Base-by-base conservation (phyloP, 2,329 filamentous ascomycete species). In the Cytospora schulzeri region DNA sequence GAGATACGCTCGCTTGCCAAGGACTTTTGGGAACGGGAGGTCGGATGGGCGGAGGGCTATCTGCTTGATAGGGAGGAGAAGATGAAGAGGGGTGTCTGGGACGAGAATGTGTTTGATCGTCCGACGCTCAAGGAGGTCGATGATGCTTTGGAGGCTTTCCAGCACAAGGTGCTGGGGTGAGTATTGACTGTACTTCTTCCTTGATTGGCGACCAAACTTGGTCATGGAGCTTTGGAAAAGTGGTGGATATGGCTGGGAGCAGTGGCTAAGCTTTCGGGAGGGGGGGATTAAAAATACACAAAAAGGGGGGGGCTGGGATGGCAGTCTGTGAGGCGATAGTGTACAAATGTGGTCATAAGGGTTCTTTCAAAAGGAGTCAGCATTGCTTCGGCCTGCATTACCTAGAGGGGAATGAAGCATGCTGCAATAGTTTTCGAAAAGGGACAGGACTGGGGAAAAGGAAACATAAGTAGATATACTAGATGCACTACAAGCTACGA, bases 91-190 rank as follows among this genome's bases (percentile, higher is more conserved):
- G 82, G 82, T 2, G 70, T 73, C 53, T 85, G 83, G 83, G 76
- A 79, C 24, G 79, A 79, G 55, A 86, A 86, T 66, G 79, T 79
- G 67, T 85, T 80, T 67, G 71, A 76, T 31, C 76, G 84, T 8
- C 83, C 83, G 1, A 80, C 69, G 11, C 69, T 85, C 54, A 73
- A 71, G 48, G 77, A 85, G 66, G 80, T 85, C 41, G 62, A 79
- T 2, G 65, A 67, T 4, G 65, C 64, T 38, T 67, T 79, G 50
- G 62, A 72, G 41, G 62, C 57, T 7, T 68, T 69, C 50, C 57
- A 66, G 45, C n/a, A 22, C 17, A 28, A 41, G 48, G 5, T 56
- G 24, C n/a, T 55, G 9, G 22, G 58, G 26, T 28, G 52, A 24
- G 5, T 29, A n/a, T 24, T 17, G 26, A 4, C 8, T 19, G n/a